phyloP scores from a whole-genome alignment of 371 early-diverging fungal genomes.

The Haplosporangium sp. region DNA sequence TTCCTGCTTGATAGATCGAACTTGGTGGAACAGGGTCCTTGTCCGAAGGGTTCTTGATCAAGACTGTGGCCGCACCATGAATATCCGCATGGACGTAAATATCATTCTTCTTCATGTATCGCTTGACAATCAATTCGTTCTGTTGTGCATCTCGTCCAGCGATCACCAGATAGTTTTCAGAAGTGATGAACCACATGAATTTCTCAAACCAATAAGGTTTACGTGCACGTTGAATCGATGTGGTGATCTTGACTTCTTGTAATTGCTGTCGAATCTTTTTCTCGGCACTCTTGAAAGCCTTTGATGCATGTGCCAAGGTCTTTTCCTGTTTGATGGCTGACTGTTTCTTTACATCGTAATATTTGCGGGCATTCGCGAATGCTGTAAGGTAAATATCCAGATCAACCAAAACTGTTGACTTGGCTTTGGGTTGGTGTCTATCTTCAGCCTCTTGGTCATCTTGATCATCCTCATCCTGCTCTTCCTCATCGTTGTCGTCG shows the following conservation, averaged over 20 bases:
- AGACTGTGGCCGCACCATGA: constrained; percentile 94
- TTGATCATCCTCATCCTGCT: constrained; percentile 52
- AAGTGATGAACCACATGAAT: constrained; percentile 97
- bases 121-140: constrained; percentile 97
- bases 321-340: constrained; percentile 91
- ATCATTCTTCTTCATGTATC: constrained; percentile 84
- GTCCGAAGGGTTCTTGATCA: constrained; percentile 89
- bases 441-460: constrained; percentile 55
- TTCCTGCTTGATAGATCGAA: constrained; percentile 95
- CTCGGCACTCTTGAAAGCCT: constrained; percentile 91
- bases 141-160: constrained; percentile 98
- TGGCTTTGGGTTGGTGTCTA: constrained; percentile 46
- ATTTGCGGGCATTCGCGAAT: constrained; percentile 92
- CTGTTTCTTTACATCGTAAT: constrained; percentile 87
- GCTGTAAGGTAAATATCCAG: constrained; percentile 90
- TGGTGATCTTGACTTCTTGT: constrained; percentile 77
- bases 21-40: constrained; percentile 85
- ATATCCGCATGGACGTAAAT: constrained; percentile 98
- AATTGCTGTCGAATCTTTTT: constrained; percentile 88
- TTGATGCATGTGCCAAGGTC: constrained; percentile 82
- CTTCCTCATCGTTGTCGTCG: constrained; percentile 57
- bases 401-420: constrained; percentile 66
- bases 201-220: constrained; percentile 99
- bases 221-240: constrained; percentile 86
- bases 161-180: constrained; percentile 95